Percentiles rank a stretch among this genome's conserved stretches.
Evolutionary conservation across 345 rosid species (phyloP).

Genomic region (Populus nigra): DNA sequence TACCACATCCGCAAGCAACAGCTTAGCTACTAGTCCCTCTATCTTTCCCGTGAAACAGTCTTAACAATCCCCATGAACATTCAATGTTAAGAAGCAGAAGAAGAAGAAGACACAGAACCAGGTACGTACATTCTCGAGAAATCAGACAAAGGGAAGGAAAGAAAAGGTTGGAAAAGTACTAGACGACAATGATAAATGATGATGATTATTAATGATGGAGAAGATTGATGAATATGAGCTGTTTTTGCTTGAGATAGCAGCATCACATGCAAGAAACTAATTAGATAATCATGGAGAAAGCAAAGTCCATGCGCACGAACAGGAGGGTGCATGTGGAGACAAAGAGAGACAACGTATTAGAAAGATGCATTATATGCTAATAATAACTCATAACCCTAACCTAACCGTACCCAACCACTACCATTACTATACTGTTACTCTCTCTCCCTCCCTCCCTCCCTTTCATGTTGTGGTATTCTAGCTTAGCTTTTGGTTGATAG

Average conservation of each 20-base stretch:
- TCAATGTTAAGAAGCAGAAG: background rate
- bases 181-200: constrained; percentile 12
- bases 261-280: constrained; percentile 36
- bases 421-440: background rate
- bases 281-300: constrained; percentile 18
- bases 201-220: constrained; percentile 11
- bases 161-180: background rate
- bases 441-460: accelerated
- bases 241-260: constrained; percentile 43
- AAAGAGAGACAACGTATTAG: background rate
- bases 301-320: constrained; percentile 21
- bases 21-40: background rate
- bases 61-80: background rate
- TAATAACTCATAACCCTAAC: background rate
- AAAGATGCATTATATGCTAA: background rate
- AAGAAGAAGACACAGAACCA: background rate
- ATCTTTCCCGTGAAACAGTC: background rate
- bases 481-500: no score
- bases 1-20: background rate
- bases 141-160: background rate
- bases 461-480: no score
- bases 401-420: background rate
- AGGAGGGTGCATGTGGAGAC: constrained; percentile 37
- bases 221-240: constrained; percentile 31
- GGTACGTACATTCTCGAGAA: background rate